Evolutionary conservation across 2,329 filamentous ascomycete genomes (phyloP), one percentile per base, ranked within the genome.

Genomic region (Trichoderma simmonsii): DNA sequence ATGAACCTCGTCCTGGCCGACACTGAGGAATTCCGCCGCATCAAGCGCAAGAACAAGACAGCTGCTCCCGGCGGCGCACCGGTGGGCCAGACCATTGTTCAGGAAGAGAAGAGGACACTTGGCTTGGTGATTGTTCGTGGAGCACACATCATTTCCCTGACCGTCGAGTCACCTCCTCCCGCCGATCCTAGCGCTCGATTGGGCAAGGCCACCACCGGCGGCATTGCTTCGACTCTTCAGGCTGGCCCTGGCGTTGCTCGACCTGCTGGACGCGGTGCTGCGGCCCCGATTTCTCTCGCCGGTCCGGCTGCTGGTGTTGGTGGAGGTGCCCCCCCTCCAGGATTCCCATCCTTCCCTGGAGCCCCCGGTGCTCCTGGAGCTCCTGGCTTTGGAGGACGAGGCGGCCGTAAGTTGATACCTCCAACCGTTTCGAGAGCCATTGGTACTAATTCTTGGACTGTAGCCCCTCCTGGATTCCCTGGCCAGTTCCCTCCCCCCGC

Each of bases 1-100:
- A 99, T 99, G 96, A 99, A 99, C 83, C 90, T 99, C 76, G 96
- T 99, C 74, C 92, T 99, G 74, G 96, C 95, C 83, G 96, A 99
- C 80, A 98, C 96, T 77, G 96, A 99, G 88, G 95, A 98, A 83
- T 98, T 97, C 83, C 93, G 95, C 81, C 92, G 92, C 80, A 91
- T 95, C 74, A 97, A 96, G 86, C 90, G 93, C 83, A 95, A 92
- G 78, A 87, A 89, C 77, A 97, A 96, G 85, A 85, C 88, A 68
- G 83, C 88, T 65, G 90, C 92, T 57, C 89, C 91, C 26, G 88
- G 87, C 73, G 86, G 90, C 75, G 87, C 73, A 24, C 85, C 88
- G 66, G 82, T 88, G 64, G 85, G 87, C 74, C 88, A 92, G 79
- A 89, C 92, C 63, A 88, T 97, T 77, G 94, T 98, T 84, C 90